Percentiles rank a stretch among this genome's conserved stretches.
Conservation (phyloP, 2,329 filamentous ascomycete genomes). For the Aspergillus ruber region DNA sequence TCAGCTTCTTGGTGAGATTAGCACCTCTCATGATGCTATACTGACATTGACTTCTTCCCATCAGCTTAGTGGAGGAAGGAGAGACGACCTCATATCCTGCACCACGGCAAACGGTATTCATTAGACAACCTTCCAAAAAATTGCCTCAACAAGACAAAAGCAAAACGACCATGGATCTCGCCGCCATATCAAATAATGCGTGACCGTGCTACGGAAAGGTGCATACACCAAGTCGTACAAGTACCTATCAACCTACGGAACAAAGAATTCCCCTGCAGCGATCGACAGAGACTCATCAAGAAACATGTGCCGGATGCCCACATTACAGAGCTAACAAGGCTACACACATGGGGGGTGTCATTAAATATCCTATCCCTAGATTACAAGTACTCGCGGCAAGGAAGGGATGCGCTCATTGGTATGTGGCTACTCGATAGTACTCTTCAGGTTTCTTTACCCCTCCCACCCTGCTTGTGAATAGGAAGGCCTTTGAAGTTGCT, state of each 20-base stretch:
- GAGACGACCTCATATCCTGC: too few relatives aligned
- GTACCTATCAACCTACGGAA: not conserved
- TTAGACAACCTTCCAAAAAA: too few relatives aligned
- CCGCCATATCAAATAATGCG: too few relatives aligned
- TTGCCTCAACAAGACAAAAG: too few relatives aligned
- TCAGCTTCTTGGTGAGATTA: too few relatives aligned
- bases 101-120: too few relatives aligned
- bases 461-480: not conserved
- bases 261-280: not conserved
- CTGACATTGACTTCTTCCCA: too few relatives aligned
- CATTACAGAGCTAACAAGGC: not conserved
- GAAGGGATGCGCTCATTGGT: not conserved
- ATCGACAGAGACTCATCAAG: not conserved
- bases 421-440: not conserved
- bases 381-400: not conserved
- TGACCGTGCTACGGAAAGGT: too few relatives aligned
- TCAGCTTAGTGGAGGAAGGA: too few relatives aligned
- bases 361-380: not conserved
- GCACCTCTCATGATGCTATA: too few relatives aligned
- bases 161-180: too few relatives aligned
- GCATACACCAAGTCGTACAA: too few relatives aligned
- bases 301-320: not conserved
- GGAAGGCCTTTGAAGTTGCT: not conserved
- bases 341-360: not conserved
- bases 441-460: not conserved